These are phyloP conservation scores for Dioszegia hungarica DNA, from an alignment of 768 basidiomycete species.

Conservation along the genomic window DNA sequence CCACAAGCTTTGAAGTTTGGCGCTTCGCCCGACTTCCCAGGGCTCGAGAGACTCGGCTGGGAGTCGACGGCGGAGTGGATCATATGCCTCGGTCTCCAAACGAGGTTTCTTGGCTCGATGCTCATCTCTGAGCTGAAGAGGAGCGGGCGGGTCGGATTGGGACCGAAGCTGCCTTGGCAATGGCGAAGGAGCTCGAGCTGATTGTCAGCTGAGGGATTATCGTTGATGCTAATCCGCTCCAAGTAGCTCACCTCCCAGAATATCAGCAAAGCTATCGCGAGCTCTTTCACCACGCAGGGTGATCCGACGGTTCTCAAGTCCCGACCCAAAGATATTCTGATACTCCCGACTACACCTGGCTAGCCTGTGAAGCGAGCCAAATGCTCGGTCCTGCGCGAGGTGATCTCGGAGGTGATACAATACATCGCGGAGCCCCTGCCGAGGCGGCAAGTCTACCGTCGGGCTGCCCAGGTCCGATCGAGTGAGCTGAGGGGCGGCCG, in stretches of 20 bases:
- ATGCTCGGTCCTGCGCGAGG: not conserved
- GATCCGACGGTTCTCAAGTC: too few relatives aligned
- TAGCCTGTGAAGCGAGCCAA: not conserved
- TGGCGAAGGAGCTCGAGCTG: too few relatives aligned
- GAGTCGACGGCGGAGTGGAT: too few relatives aligned
- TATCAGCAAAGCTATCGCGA: not conserved
- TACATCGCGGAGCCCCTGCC: not conserved
- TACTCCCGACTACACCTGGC: not conserved
- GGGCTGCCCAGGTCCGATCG: too few relatives aligned
- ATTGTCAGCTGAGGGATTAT: too few relatives aligned
- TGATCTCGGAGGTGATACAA: conserved; percentile 4
- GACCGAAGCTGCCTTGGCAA: too few relatives aligned
- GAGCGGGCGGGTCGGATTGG: too few relatives aligned
- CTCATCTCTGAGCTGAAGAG: too few relatives aligned
- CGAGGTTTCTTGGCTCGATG: too few relatives aligned
- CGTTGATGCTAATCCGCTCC: too few relatives aligned
- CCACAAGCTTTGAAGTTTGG: not conserved
- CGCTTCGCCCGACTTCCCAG: not conserved
- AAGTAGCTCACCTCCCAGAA: not conserved
- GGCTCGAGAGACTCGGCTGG: not conserved
- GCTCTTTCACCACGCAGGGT: not conserved
- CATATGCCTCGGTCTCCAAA: not conserved
- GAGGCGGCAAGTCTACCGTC: too few relatives aligned
- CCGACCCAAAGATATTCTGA: not conserved
- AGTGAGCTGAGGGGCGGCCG: too few relatives aligned